Evolutionary conservation across 495 filamentous ascomycete species (phyloP).

Genomic region (Aspergillus ellipticus): DNA sequence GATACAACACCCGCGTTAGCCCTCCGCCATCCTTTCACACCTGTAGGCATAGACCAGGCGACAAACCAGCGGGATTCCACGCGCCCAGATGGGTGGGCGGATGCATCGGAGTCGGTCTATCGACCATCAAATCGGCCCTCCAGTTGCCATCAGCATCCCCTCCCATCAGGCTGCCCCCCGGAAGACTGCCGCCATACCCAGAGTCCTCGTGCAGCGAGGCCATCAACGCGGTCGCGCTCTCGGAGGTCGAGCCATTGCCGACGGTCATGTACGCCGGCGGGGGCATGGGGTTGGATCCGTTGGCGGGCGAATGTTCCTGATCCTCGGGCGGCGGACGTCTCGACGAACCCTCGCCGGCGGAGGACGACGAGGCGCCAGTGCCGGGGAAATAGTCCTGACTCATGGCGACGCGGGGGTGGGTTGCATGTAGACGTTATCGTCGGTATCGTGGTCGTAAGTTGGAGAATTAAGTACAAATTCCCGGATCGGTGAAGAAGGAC

Average conservation of each 20-base stretch:
- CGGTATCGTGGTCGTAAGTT: too few species aligned
- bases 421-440: too few species aligned
- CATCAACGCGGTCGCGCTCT: slow-evolving; percentile 66
- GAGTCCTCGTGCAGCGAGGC: slow-evolving; percentile 76
- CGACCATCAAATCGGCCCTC: slow-evolving; percentile 61
- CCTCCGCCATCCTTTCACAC: too few species aligned
- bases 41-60: too few species aligned
- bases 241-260: slow-evolving; percentile 74
- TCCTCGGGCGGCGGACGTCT: slow-evolving; percentile 22
- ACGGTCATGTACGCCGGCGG: slow-evolving; percentile 81
- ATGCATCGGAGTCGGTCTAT: slow-evolving; percentile 60
- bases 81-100: slow-evolving; percentile 50
- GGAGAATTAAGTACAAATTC: slow-evolving; percentile 3
- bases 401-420: slow-evolving; percentile 47
- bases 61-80: slow-evolving; percentile 42
- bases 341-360: slow-evolving; percentile 37
- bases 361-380: slow-evolving; percentile 39
- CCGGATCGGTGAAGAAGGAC: neutral
- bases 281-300: slow-evolving; percentile 24
- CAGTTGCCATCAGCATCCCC: slow-evolving; percentile 43
- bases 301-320: slow-evolving; percentile 24
- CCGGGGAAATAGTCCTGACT: slow-evolving; percentile 65
- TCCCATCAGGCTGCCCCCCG: slow-evolving; percentile 46
- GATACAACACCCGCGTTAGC: slow-evolving; percentile 1
- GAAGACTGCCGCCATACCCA: slow-evolving; percentile 80